Evolutionary conservation across 805 yeast species (phyloP).

Genomic region (Nakazawaea pomicola): DNA sequence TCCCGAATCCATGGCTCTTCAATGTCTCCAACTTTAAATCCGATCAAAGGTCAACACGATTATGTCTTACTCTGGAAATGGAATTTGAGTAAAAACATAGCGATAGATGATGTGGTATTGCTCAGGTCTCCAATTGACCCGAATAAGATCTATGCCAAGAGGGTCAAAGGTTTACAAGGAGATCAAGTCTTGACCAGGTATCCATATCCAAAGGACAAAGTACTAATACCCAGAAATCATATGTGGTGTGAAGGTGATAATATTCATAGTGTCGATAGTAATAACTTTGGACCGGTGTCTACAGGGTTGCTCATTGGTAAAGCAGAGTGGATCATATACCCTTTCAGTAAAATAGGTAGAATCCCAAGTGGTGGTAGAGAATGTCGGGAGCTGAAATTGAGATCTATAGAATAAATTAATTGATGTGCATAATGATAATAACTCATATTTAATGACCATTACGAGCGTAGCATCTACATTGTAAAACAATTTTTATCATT

Average conservation of each 20-base stretch:
- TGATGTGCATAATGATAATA: no score
- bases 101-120: slow-evolving; percentile 68
- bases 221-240: slow-evolving; percentile 71
- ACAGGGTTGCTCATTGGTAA: slow-evolving; percentile 77
- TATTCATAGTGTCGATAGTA: slow-evolving; percentile 77
- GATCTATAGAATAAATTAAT: slow-evolving; percentile 4
- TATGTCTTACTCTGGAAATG: slow-evolving; percentile 69
- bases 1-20: slow-evolving; percentile 76
- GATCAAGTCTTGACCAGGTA: slow-evolving; percentile 58
- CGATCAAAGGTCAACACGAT: slow-evolving; percentile 46
- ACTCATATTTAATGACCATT: no score
- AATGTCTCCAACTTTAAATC: slow-evolving; percentile 88
- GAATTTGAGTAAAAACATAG: slow-evolving; percentile 42
- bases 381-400: slow-evolving; percentile 29
- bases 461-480: no score
- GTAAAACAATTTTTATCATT: background rate
- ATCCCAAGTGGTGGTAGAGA: slow-evolving; percentile 51
- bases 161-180: slow-evolving; percentile 73
- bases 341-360: slow-evolving; percentile 49
- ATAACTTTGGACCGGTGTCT: slow-evolving; percentile 84
- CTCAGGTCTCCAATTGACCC: slow-evolving; percentile 82
- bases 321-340: slow-evolving; percentile 68
- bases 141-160: slow-evolving; percentile 65
- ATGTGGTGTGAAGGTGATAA: slow-evolving; percentile 96
- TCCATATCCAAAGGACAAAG: slow-evolving; percentile 61